Evolutionary conservation across 345 rosid genomes (phyloP).

Genomic region (Nasturtium officinale): DNA sequence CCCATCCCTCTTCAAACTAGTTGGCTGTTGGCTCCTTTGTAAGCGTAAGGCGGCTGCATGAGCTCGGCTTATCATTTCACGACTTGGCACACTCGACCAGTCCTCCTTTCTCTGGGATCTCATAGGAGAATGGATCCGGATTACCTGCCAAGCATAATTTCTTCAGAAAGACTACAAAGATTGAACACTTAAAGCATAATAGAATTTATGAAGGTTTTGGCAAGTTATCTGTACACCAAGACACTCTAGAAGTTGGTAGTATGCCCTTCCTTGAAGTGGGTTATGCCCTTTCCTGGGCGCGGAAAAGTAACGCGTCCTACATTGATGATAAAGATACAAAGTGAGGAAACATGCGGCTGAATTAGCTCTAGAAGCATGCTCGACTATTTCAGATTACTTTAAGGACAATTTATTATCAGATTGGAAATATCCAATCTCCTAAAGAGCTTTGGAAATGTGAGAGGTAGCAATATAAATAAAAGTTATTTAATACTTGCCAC

Average conservation of each 20-base stretch:
- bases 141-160: slow-evolving; percentile 56
- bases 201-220: slow-evolving; percentile 7
- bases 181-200: background rate
- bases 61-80: slow-evolving; percentile 71
- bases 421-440: background rate
- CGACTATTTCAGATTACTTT: background rate
- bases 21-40: slow-evolving; percentile 55
- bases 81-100: slow-evolving; percentile 87
- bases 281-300: slow-evolving; percentile 92
- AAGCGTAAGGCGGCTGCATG: slow-evolving; percentile 77
- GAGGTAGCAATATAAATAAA: slow-evolving; percentile 9
- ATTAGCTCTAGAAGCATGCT: background rate
- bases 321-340: background rate
- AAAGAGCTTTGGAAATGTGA: background rate
- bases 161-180: slow-evolving; percentile 21
- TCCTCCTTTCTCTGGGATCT: slow-evolving; percentile 71
- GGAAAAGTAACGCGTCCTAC: slow-evolving; percentile 95
- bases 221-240: slow-evolving; percentile 69
- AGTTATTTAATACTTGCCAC: slow-evolving; percentile 56
- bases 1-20: slow-evolving; percentile 41
- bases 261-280: slow-evolving; percentile 98
- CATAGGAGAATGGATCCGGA: slow-evolving; percentile 95
- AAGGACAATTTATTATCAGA: slow-evolving; percentile 12
- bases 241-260: slow-evolving; percentile 94
- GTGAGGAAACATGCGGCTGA: slow-evolving; percentile 19